These are phyloP conservation scores for Pythium aristosporum DNA, from an alignment of 352 stramenopile genomes.

Conservation along the genomic window DNA sequence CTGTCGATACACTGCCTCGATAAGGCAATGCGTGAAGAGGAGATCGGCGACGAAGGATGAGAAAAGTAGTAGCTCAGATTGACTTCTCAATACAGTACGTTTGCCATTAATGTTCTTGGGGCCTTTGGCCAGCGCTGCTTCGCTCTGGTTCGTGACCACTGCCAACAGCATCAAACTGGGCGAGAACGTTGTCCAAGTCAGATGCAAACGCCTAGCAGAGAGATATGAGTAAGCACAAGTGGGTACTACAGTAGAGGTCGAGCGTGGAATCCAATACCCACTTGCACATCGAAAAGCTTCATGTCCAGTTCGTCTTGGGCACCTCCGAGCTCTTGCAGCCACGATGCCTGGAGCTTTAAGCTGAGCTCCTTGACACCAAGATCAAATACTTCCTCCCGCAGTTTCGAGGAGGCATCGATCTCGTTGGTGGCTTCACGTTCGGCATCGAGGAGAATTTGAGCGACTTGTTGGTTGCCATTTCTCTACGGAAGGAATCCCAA, in stretches of 20 bases:
- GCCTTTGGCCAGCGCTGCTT: conserved; percentile 7
- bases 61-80: too few relatives aligned
- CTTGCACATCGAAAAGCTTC: conserved; percentile 49
- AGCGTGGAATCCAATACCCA: conserved; percentile 8
- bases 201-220: conserved; percentile 36
- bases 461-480: conserved; percentile 1
- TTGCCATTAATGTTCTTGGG: conserved; percentile 7
- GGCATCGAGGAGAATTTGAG: conserved; percentile 17
- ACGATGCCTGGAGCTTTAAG: conserved; percentile 26
- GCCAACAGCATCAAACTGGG: conserved; percentile 36
- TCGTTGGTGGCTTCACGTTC: neutral
- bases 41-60: too few relatives aligned
- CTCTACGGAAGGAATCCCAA: neutral
- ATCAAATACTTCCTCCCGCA: conserved; percentile 54
- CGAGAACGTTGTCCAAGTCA: conserved; percentile 53
- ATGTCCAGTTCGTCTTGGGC: conserved; percentile 43
- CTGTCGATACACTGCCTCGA: too few relatives aligned
- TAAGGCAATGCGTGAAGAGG: too few relatives aligned
- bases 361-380: conserved; percentile 50
- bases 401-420: conserved; percentile 15
- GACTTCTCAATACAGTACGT: neutral
- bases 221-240: neutral
- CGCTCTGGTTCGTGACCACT: neutral
- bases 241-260: neutral
- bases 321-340: conserved; percentile 39